These are phyloP conservation scores for Astrocystis sublimbata DNA, from an alignment of 495 filamentous ascomycete species.

Conservation along the genomic window DNA sequence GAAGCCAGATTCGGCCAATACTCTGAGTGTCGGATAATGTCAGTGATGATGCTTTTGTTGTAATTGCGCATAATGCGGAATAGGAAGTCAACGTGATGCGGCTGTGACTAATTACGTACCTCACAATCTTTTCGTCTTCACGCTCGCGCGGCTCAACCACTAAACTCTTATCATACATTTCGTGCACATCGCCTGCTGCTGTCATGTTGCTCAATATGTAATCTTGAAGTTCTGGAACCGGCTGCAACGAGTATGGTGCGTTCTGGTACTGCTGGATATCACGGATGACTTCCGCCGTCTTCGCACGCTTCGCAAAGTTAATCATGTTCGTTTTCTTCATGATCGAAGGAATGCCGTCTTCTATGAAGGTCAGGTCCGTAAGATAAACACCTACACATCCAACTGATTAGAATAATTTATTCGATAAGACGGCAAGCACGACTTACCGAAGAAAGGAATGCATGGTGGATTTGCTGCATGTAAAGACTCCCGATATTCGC, in stretches of 20 bases:
- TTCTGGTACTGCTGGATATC: slow-evolving; percentile 99
- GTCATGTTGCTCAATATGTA: slow-evolving; percentile 96
- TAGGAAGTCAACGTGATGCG: background rate
- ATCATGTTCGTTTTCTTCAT: slow-evolving; percentile 94
- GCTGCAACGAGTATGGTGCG: slow-evolving; percentile 84
- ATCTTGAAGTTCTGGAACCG: slow-evolving; percentile 90
- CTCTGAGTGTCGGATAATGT: slow-evolving; percentile 27
- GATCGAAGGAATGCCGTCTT: slow-evolving; percentile 94
- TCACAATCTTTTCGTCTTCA: slow-evolving; percentile 81
- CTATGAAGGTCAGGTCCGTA: slow-evolving; percentile 97
- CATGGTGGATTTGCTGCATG: slow-evolving; percentile 93
- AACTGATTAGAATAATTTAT: slow-evolving; percentile 23
- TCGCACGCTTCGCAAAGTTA: slow-evolving; percentile 97
- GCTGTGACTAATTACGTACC: slow-evolving; percentile 41
- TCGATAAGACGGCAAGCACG: background rate
- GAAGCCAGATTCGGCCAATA: slow-evolving; percentile 51
- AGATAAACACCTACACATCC: slow-evolving; percentile 80
- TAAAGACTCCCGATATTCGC: slow-evolving; percentile 89
- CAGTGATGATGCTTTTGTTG: background rate
- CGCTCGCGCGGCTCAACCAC: slow-evolving; percentile 90
- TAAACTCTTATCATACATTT: slow-evolving; percentile 98
- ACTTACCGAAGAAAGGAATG: slow-evolving; percentile 95
- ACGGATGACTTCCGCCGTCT: slow-evolving; percentile 95
- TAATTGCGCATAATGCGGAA: background rate
- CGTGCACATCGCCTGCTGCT: slow-evolving; percentile 89